Conservation (phyloP, 208 protist species). For the Vickermania ingenoplastis region DNA sequence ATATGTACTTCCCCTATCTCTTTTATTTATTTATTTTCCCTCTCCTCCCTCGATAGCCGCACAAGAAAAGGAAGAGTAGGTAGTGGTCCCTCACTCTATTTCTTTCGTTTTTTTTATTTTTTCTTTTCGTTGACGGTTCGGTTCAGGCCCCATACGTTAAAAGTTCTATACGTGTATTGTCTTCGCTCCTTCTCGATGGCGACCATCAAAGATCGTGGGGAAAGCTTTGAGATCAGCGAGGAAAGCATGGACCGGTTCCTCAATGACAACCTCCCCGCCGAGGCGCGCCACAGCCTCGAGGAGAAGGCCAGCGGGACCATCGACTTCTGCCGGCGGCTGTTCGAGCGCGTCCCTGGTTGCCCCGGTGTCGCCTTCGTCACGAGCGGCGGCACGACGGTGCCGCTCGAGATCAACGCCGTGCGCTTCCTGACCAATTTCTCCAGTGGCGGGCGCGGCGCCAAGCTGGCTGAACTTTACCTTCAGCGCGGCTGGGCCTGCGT, state of each 20-base stretch:
- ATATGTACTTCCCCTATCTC: no score
- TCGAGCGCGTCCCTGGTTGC: conserved; percentile 10
- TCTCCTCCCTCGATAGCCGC: no score
- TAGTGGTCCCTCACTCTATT: no score
- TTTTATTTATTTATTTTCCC: no score
- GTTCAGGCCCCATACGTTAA: no score
- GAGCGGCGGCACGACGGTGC: conserved; percentile 66
- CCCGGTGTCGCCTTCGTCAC: conserved; percentile 66
- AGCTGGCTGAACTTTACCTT: conserved; percentile 45
- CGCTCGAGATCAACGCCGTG: conserved; percentile 77
- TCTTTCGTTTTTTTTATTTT: no score
- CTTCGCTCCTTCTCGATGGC: no score
- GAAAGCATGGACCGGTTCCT: conserved; percentile 31
- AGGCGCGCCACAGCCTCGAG: conserved; percentile 14
- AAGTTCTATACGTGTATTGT: no score
- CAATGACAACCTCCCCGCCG: conserved; percentile 34
- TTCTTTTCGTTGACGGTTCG: no score
- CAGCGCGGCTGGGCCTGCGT: conserved; percentile 63
- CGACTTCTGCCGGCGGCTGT: conserved; percentile 21
- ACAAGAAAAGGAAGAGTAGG: no score
- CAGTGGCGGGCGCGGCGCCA: conserved; percentile 65
- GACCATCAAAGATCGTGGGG: neutral
- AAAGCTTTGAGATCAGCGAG: conserved; percentile 8
- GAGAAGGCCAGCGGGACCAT: conserved; percentile 14
- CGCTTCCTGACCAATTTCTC: conserved; percentile 83